Percentiles rank a stretch among this genome's conserved stretches.
These are phyloP conservation scores for Mycosphaerella sp. DNA, from an alignment of 2,329 filamentous ascomycete species.

Conservation along the genomic window DNA sequence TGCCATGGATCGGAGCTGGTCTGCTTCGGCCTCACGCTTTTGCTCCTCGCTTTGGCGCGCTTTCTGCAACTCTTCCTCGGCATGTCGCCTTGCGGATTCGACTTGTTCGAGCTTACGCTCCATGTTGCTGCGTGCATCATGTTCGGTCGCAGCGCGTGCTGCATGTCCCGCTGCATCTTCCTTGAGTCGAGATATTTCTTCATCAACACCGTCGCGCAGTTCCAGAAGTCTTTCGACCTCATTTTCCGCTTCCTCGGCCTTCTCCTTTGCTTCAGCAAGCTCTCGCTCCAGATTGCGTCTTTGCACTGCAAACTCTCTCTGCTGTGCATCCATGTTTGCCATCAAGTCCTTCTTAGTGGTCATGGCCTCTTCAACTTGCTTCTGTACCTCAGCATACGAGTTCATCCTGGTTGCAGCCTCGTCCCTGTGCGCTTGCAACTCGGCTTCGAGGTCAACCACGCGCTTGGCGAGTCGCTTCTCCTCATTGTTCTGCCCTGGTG, in stretches of 20 bases:
- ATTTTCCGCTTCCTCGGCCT: slow-evolving; percentile 83
- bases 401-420: slow-evolving; percentile 52
- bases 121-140: slow-evolving; percentile 55
- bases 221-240: slow-evolving; percentile 80
- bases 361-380: slow-evolving; percentile 74
- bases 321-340: slow-evolving; percentile 87
- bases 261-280: slow-evolving; percentile 66
- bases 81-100: slow-evolving; percentile 25
- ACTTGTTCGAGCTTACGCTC: slow-evolving; percentile 43
- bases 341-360: slow-evolving; percentile 91
- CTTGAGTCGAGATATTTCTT: slow-evolving; percentile 60
- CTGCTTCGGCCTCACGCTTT: slow-evolving; percentile 42
- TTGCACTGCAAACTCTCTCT: slow-evolving; percentile 80
- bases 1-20: slow-evolving; percentile 29
- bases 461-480: slow-evolving; percentile 56
- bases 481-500: slow-evolving; percentile 55
- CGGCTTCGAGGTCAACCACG: slow-evolving; percentile 65
- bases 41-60: slow-evolving; percentile 54
- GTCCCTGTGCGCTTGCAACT: slow-evolving; percentile 68
- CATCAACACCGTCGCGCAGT: slow-evolving; percentile 72
- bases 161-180: slow-evolving; percentile 50
- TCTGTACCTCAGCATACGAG: slow-evolving; percentile 56
- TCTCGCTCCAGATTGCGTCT: slow-evolving; percentile 77
- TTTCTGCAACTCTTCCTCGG: slow-evolving; percentile 38
- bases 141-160: slow-evolving; percentile 56